Conservation (phyloP, 768 basidiomycete genomes). For the Amanita inopinata region DNA sequence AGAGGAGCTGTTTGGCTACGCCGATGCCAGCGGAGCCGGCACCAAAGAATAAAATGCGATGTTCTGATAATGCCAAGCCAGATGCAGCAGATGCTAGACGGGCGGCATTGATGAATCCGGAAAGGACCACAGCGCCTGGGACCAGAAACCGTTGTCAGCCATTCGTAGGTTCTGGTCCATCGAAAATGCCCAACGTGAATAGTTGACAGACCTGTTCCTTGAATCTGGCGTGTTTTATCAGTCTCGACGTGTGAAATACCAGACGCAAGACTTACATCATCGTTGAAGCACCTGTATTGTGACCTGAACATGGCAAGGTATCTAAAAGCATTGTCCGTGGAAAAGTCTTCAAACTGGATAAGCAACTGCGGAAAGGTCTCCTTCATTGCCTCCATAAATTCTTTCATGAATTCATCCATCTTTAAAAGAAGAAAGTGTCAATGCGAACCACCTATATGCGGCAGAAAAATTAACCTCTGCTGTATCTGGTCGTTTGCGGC, state of each 20-base stretch:
- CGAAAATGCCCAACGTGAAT: too few relatives aligned
- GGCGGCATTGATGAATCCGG: constrained; percentile 68
- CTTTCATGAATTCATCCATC: constrained; percentile 70
- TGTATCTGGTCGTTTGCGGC: constrained; percentile 38
- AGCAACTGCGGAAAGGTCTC: constrained; percentile 56
- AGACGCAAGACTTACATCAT: constrained; percentile 42
- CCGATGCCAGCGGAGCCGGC: constrained; percentile 86
- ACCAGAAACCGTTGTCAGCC: constrained; percentile 8
- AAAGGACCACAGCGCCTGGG: constrained; percentile 60
- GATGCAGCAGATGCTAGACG: constrained; percentile 45
- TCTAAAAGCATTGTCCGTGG: constrained; percentile 69
- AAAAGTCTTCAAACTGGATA: constrained; percentile 74
- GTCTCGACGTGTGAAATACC: constrained; percentile 8
- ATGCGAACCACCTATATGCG: neutral
- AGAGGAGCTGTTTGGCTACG: constrained; percentile 74
- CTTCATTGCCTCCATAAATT: constrained; percentile 62
- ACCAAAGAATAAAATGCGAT: constrained; percentile 84
- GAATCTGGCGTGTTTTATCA: too few relatives aligned
- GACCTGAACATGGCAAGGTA: constrained; percentile 57
- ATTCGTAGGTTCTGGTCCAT: constrained; percentile 5
- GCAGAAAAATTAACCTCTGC: constrained; percentile 26
- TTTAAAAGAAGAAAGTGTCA: constrained; percentile 15
- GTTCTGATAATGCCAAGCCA: constrained; percentile 52
- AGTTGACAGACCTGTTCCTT: constrained; percentile 42
- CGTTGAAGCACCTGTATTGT: constrained; percentile 57